These are phyloP conservation scores for Dendrobium catenatum DNA, from an alignment of 106 monocot species.

Conservation along the genomic window DNA sequence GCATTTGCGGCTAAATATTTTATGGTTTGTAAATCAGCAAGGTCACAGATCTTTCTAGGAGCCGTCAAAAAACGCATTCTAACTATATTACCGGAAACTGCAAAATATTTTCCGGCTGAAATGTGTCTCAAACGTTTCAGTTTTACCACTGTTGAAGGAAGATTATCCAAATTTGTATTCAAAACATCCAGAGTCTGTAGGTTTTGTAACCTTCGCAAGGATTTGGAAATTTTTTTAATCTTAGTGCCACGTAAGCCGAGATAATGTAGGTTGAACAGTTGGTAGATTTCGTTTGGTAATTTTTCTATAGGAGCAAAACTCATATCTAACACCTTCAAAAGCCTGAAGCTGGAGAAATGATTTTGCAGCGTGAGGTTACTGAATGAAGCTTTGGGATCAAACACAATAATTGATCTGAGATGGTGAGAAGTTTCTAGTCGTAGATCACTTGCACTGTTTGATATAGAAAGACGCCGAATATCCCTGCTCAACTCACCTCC, in stretches of 20 bases:
- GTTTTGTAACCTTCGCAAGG: neutral
- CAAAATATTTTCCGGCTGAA: no score
- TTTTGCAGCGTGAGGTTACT: neutral
- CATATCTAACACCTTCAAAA: neutral
- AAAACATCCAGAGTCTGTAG: neutral
- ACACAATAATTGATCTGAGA: neutral
- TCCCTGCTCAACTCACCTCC: neutral
- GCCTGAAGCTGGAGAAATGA: neutral
- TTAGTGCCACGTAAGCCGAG: no score
- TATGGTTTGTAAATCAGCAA: no score
- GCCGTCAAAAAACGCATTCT: no score
- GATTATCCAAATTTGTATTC: neutral
- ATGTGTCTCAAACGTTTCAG: no score
- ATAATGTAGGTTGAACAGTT: neutral
- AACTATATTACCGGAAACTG: no score
- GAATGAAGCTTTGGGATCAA: neutral
- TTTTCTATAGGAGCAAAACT: neutral
- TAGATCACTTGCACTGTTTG: neutral
- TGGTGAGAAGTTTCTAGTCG: neutral
- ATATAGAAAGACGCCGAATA: neutral
- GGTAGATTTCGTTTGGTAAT: neutral
- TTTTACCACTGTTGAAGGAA: neutral
- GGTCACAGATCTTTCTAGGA: no score
- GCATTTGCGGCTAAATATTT: no score
- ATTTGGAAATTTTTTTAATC: neutral